These are phyloP conservation scores for Trichoderma atrobrunneum DNA, from an alignment of 2,329 filamentous ascomycete genomes.

Conservation along the genomic window DNA sequence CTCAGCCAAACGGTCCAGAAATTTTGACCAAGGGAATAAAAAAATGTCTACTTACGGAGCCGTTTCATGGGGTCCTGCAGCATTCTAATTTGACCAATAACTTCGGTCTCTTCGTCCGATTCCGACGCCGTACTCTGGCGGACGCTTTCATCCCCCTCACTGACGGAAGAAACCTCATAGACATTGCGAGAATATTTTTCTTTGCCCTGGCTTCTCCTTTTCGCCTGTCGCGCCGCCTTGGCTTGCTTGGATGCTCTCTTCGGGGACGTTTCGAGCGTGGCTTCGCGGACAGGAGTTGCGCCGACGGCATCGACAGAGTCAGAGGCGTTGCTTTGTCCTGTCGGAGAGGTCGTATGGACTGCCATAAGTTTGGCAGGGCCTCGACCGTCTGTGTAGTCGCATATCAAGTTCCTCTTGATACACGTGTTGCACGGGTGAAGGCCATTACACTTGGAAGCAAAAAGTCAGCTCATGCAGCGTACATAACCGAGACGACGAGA, in stretches of 20 bases:
- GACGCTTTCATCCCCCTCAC: constrained; percentile 25
- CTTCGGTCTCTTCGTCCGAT: constrained; percentile 53
- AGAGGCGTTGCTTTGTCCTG: neutral
- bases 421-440: constrained; percentile 26
- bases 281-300: constrained; percentile 1
- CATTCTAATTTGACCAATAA: constrained; percentile 56
- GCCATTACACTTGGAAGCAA: constrained; percentile 26
- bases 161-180: neutral
- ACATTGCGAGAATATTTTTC: neutral
- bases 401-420: constrained; percentile 24
- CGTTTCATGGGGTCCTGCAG: constrained; percentile 57
- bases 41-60: constrained; percentile 44
- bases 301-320: constrained; percentile 1
- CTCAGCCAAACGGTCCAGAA: constrained; percentile 20
- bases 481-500: constrained; percentile 15
- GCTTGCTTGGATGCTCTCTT: neutral
- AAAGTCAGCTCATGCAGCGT: constrained; percentile 6
- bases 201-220: constrained; percentile 4
- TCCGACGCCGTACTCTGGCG: constrained; percentile 35
- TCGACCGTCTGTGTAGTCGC: constrained; percentile 22
- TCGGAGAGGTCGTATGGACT: constrained; percentile 4
- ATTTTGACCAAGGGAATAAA: neutral
- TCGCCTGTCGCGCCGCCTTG: neutral
- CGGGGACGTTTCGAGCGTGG: neutral
- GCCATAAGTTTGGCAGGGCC: constrained; percentile 13